Evolutionary conservation across 257 asterid genomes (phyloP).

Genomic region (Leonotis leonurus): DNA sequence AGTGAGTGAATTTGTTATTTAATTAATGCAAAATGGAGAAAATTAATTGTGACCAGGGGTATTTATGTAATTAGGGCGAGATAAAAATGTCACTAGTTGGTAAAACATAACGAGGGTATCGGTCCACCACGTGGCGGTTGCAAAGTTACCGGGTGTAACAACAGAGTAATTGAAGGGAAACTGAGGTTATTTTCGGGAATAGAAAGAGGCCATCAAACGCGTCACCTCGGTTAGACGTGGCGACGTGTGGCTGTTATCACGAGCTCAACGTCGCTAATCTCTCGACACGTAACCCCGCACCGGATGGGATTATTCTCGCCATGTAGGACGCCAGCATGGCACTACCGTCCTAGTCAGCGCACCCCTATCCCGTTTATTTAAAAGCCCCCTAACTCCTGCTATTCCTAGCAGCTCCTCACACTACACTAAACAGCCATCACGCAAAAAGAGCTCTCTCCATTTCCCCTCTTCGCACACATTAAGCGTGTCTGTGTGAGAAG

Average conservation of each 20-base stretch:
- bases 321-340: slow-evolving; percentile 29
- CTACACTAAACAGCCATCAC: slow-evolving; percentile 19
- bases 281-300: slow-evolving; percentile 34
- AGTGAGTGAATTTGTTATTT: too few species aligned
- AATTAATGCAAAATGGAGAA: too few species aligned
- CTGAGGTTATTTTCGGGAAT: slow-evolving; percentile 28
- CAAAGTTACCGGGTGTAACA: slow-evolving; percentile 7
- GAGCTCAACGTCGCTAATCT: slow-evolving; percentile 15
- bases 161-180: slow-evolving; percentile 17
- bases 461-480: slow-evolving; percentile 14
- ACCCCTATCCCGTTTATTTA: not conserved
- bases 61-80: not conserved
- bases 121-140: slow-evolving; percentile 32
- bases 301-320: slow-evolving; percentile 19
- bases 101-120: slow-evolving; percentile 13
- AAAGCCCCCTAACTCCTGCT: slow-evolving; percentile 12
- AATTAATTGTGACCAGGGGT: not conserved
- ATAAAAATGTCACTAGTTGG: slow-evolving; percentile 2
- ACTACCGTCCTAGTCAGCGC: slow-evolving; percentile 29
- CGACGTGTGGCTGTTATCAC: slow-evolving; percentile 27
- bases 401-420: slow-evolving; percentile 16
- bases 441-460: slow-evolving; percentile 16
- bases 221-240: slow-evolving; percentile 40
- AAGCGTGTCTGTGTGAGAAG: not conserved
- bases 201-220: not conserved